These are phyloP conservation scores for Lecanicillium sp. DNA, from an alignment of 2,329 filamentous ascomycete genomes.

Conservation along the genomic window DNA sequence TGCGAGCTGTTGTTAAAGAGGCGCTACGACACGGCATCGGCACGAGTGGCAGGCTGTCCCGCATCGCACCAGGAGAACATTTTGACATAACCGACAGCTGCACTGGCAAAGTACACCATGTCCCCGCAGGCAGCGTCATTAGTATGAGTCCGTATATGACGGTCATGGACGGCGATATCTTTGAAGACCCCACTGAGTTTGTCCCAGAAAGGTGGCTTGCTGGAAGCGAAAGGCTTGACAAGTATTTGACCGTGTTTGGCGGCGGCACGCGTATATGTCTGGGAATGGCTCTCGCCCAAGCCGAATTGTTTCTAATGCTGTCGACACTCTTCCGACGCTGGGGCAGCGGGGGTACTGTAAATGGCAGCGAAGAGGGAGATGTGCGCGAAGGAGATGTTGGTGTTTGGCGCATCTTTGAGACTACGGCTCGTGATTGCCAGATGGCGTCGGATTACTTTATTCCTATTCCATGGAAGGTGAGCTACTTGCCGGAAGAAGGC, in stretches of 20 bases:
- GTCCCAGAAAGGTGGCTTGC: slow-evolving; percentile 28
- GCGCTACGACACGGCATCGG: slow-evolving; percentile 40
- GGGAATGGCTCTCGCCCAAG: slow-evolving; percentile 29
- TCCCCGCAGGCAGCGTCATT: slow-evolving; percentile 25
- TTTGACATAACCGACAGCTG: slow-evolving; percentile 20
- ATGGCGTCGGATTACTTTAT: slow-evolving; percentile 31
- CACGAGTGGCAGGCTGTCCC: slow-evolving; percentile 38
- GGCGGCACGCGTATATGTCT: slow-evolving; percentile 27
- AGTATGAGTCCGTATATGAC: slow-evolving; percentile 30
- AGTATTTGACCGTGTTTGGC: slow-evolving; percentile 26
- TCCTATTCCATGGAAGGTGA: slow-evolving; percentile 28
- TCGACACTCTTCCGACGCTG: slow-evolving; percentile 30
- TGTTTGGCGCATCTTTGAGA: slow-evolving; percentile 26
- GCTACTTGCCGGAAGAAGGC: neutral
- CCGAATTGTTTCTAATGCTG: slow-evolving; percentile 29
- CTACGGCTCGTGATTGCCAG: slow-evolving; percentile 24
- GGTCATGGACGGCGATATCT: slow-evolving; percentile 25
- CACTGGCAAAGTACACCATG: slow-evolving; percentile 18
- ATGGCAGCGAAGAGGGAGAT: slow-evolving; percentile 22
- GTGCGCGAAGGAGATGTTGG: slow-evolving; percentile 24
- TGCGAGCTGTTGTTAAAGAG: slow-evolving; percentile 44
- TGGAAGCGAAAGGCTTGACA: slow-evolving; percentile 23
- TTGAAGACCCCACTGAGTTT: slow-evolving; percentile 23
- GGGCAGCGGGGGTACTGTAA: slow-evolving; percentile 24
- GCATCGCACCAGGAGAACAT: slow-evolving; percentile 33